Conservation (phyloP, 208 protist species). For the Polymyxa betae region DNA sequence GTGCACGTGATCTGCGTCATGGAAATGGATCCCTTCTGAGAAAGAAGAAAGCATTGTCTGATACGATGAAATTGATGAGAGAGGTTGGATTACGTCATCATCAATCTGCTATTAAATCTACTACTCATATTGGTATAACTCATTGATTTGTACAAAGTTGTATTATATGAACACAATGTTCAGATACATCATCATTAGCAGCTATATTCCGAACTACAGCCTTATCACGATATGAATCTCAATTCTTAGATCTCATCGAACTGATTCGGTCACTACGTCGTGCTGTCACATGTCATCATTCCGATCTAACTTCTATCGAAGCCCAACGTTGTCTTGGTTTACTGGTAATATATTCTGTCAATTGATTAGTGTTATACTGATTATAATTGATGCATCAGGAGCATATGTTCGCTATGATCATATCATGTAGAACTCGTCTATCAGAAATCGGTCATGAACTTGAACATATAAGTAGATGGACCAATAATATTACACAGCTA, state of each 20-base stretch:
- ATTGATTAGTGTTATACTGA: neutral
- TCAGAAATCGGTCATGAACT: neutral
- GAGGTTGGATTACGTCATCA: constrained; percentile 51
- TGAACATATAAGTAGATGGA: neutral
- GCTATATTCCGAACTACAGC: neutral
- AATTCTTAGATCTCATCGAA: neutral
- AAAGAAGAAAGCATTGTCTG: constrained; percentile 64
- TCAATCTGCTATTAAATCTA: neutral
- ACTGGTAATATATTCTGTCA: neutral
- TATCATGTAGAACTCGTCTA: neutral
- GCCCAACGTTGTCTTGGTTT: neutral
- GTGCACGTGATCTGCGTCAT: neutral
- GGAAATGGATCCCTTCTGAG: constrained; percentile 26
- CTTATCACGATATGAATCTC: neutral
- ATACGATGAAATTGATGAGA: constrained; percentile 57
- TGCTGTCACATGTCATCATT: constrained; percentile 14
- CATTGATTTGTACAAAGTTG: neutral
- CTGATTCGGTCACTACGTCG: neutral
- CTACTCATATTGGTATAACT: neutral
- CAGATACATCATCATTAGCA: neutral
- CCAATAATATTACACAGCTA: neutral
- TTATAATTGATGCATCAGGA: constrained; percentile 51
- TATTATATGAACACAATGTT: neutral
- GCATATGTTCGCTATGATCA: constrained; percentile 59
- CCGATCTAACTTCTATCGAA: constrained; percentile 41